Evolutionary conservation across 805 yeast genomes (phyloP), one percentile per base, ranked within the genome.

Genomic region (Spathaspora arborariae): DNA sequence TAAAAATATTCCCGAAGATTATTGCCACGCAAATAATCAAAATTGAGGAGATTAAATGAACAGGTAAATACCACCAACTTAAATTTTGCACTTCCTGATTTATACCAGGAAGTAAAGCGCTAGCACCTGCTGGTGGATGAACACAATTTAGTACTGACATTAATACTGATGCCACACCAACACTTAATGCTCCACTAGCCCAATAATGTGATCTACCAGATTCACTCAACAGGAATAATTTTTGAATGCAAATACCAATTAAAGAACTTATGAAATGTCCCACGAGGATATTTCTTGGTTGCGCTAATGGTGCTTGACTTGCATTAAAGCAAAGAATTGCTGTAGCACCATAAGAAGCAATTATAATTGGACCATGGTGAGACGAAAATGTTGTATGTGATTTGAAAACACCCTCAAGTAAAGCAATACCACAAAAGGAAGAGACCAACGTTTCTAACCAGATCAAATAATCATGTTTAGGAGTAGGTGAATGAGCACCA

Each of bases 91-190:
- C 65, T 6, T 56, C 51, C 1, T 58, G 74, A 44, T 80, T 82
- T 0, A 76, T 55, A 1, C 74, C 62, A 0, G 88, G 85, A 6
- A 83, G 60, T 33, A 83, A 56, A 0, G 88, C 87, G 7, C 84
- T 74, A 1, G 88, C 88, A 2, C 89, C 89, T 1, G 84, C 81
- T 0, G 89, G 89, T 0, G 89, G 89, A 57, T 84, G 88, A 1
- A 81, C 77, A 47, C 82, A 75, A 50, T 80, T 80, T 4, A 73
- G 59, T 0, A 80, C 50, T 10, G 76, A 62, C 85, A 81, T 81
- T 2, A 65, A 59, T 9, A 78, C 79, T 6, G 83, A 75, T 2
- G 84, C 55, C 3, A 80, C 48, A 0, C 75, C 83, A 6, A 81
- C 84, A 34, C 81, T 67, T 22, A 83, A 56, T 0, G 84, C 83